Conservation (phyloP, 2,329 filamentous ascomycete genomes). For the Aureobasidium sp. region DNA sequence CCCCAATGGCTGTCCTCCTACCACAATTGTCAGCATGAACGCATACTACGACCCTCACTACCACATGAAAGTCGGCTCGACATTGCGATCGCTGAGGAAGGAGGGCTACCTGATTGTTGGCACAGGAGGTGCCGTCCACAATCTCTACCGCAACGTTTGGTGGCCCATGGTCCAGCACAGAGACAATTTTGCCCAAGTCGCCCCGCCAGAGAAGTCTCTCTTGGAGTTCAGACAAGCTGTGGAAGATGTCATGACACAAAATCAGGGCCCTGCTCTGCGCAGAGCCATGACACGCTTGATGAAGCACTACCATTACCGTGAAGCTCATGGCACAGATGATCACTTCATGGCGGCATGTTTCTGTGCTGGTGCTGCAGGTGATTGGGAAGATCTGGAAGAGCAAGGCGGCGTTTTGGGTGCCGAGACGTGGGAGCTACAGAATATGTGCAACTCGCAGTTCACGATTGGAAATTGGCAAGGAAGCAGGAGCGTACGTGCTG, state of each 20-base stretch:
- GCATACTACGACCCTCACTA: conserved; percentile 50
- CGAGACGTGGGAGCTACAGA: conserved; percentile 60
- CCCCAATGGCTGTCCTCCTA: conserved; percentile 56
- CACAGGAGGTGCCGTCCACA: conserved; percentile 60
- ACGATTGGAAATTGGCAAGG: conserved; percentile 41
- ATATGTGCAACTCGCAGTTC: conserved; percentile 57
- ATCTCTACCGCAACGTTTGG: conserved; percentile 62
- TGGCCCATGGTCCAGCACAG: conserved; percentile 54
- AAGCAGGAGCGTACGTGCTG: conserved; percentile 3
- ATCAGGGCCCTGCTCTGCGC: conserved; percentile 47
- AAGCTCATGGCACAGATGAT: conserved; percentile 63
- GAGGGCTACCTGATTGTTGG: conserved; percentile 52
- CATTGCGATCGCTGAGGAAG: conserved; percentile 48
- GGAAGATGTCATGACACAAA: conserved; percentile 52
- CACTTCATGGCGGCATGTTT: conserved; percentile 63
- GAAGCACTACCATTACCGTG: conserved; percentile 59
- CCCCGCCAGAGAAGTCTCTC: conserved; percentile 52
- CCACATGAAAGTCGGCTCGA: conserved; percentile 51
- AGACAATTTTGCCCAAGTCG: conserved; percentile 56
- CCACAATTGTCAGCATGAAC: conserved; percentile 52
- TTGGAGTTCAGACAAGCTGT: conserved; percentile 60
- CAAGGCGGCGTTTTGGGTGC: conserved; percentile 21
- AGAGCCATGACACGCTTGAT: conserved; percentile 54
- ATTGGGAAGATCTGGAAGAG: conserved; percentile 21
- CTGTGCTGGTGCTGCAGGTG: conserved; percentile 51